Evolutionary conservation across 306 rosid genomes (phyloP).

Genomic region (Vachellia pachyceras): DNA sequence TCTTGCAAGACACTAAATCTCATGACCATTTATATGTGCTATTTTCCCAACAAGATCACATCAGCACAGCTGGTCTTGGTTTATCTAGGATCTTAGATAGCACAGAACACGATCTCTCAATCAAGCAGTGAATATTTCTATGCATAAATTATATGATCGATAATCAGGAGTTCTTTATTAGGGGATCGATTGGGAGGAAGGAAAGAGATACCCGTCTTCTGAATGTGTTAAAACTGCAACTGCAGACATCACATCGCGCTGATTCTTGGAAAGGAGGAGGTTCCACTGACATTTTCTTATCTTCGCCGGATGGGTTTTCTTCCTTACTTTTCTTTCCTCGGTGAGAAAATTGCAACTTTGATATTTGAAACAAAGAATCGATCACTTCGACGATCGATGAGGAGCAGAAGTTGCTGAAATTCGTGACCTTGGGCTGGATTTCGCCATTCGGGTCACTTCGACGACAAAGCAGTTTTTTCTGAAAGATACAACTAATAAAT

Average conservation of each 20-base stretch:
- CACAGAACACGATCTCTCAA: background rate
- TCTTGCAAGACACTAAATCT: background rate
- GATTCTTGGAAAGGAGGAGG: slow-evolving; percentile 92
- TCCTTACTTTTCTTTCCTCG: background rate
- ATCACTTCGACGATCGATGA: slow-evolving; percentile 6
- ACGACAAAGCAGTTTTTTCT: background rate
- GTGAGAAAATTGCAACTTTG: slow-evolving; percentile 8
- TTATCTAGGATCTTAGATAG: background rate
- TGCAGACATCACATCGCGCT: slow-evolving; percentile 93
- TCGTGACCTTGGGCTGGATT: background rate
- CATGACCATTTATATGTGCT: slow-evolving; percentile 20
- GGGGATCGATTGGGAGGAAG: background rate
- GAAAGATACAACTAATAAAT: background rate
- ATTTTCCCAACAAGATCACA: background rate
- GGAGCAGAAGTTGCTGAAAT: background rate
- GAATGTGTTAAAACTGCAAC: slow-evolving; percentile 94
- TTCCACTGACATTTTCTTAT: slow-evolving; percentile 59
- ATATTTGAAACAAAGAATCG: slow-evolving; percentile 15
- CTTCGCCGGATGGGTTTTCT: slow-evolving; percentile 25
- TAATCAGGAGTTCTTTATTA: background rate
- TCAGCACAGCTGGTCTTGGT: background rate
- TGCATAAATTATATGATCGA: background rate
- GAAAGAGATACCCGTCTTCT: slow-evolving; percentile 72
- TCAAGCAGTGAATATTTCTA: slow-evolving; percentile 2
- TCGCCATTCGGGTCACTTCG: background rate